Evolutionary conservation across 2,329 filamentous ascomycete genomes (phyloP), one percentile per base, ranked within the genome.

Genomic region (Calonectria honghensis): DNA sequence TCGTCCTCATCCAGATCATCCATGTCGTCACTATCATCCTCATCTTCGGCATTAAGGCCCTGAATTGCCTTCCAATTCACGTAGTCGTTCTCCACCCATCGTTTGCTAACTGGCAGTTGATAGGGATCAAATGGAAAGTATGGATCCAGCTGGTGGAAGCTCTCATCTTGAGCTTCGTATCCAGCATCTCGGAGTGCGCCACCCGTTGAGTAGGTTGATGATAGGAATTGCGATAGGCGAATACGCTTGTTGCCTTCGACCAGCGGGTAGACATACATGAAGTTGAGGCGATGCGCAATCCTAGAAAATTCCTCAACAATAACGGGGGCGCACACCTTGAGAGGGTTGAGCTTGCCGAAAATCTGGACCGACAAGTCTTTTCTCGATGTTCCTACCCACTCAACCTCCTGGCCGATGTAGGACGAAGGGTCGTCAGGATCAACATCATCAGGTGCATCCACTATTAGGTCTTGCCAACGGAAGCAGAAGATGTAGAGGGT

Each of bases 111-210:
- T 0, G 96, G 96, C 65, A 99, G 88, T 81, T 96, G 94, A 84
- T 98, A 99, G 3, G 97, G 97, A 83, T 99, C 97, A 81, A 99
- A 99, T 0, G 97, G 97, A 82, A 98, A 99, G 84, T 98, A 98
- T 0, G 96, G 94, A 79, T 98, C 96, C 2, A 99, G 90, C 84
- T 98, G 94, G 81, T 96, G 93, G 81, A 92, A 94, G 76, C 93
- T 92, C 78, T 98, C 95, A 73, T 94, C 94, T 69, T 93, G 90
- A 18, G 86, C 83, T 50, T 86, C 85, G 67, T 83, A 83, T 3
- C 85, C 85, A 14, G 85, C 83, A 78, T 91, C 91, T 75, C 89
- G 89, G 41, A 91, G 86, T 1, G 87, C 88, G 14, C 89, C 88
- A 70, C 90, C 89, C 14, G 87, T 89, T 24, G 90, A 88, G 77